Evolutionary conservation across 805 yeast genomes (phyloP), one percentile per base, ranked within the genome.

Genomic region (Kuraishia ogatae): DNA sequence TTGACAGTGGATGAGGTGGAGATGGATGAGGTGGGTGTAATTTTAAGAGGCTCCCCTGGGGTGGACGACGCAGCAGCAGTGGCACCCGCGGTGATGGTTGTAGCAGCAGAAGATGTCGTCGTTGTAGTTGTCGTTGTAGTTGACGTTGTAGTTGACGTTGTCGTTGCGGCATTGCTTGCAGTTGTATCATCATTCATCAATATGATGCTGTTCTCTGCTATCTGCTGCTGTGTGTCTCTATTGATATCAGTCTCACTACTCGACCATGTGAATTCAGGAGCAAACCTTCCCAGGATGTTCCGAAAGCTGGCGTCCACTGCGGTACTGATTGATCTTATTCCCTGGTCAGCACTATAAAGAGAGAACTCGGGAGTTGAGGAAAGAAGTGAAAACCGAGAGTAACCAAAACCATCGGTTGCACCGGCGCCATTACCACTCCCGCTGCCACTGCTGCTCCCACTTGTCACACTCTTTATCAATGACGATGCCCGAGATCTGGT

Each of bases 271-370:
- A 61, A 24, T 55, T 58, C 35, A 20, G 70, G 66, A 0, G 72
- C 57, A 15, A 71, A 71, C 56, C 59, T 64, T 2, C 73, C 73
- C 54, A 70, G 62, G 2, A 71, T 65, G 56, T 59, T 65, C 46
- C 61, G 62, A 28, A 71, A 60, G 56, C 73, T 69, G 17, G 68
- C 58, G 55, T 71, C 74, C 19, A 71, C 70, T n/a, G 73, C 65
- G 39, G 56, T 60, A 51, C 72, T 67, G 17, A 71, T 67, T 11
- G 66, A 64, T 52, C 69, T 59, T 6, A 71, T 39, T 1, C 74
- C 72, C 57, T 71, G 73, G 55, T 71, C 72, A 1, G 74, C 72
- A 50, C 65, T 66, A 48, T 67, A 66, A 7, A 68, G 55, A 2
- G 67, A 57, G 29, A 65, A 65, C 28, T 65, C 68, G 13, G 61